Conservation (phyloP, 331 rosid species). For the Arachis monticola region DNA sequence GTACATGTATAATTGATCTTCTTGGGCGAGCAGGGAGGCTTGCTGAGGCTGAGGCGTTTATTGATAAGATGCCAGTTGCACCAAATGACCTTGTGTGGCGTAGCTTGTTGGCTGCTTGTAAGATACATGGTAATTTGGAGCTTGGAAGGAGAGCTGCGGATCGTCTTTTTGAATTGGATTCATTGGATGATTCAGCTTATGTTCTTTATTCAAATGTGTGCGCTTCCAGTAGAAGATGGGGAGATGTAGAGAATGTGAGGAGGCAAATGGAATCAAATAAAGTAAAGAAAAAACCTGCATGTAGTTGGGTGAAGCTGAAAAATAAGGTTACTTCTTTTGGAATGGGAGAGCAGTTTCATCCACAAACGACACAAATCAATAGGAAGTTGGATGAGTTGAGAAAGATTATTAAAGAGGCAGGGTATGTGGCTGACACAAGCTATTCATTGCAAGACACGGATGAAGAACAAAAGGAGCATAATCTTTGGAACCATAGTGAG, state of each 20-base stretch:
- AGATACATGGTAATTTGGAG: slow-evolving; percentile 73
- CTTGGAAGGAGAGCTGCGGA: slow-evolving; percentile 76
- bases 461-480: slow-evolving; percentile 90
- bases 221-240: slow-evolving; percentile 83
- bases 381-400: slow-evolving; percentile 70
- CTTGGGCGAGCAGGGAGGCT: slow-evolving; percentile 96
- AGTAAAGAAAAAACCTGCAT: slow-evolving; percentile 81
- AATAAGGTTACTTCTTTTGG: slow-evolving; percentile 71
- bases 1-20: slow-evolving; percentile 88
- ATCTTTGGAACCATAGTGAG: slow-evolving; percentile 97
- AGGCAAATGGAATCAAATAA: slow-evolving; percentile 65
- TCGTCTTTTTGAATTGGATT: slow-evolving; percentile 65
- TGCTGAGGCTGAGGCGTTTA: slow-evolving; percentile 71
- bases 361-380: slow-evolving; percentile 53
- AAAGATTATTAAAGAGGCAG: slow-evolving; percentile 74
- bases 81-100: slow-evolving; percentile 87
- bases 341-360: slow-evolving; percentile 78
- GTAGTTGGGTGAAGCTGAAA: slow-evolving; percentile 88
- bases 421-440: slow-evolving; percentile 85
- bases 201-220: slow-evolving; percentile 87
- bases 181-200: slow-evolving; percentile 85
- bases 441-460: slow-evolving; percentile 83
- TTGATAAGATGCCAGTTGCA: slow-evolving; percentile 64
- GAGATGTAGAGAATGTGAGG: slow-evolving; percentile 79
- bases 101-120: slow-evolving; percentile 84